Conservation (phyloP, 2,329 filamentous ascomycete genomes). For the Grosmannia serpens region DNA sequence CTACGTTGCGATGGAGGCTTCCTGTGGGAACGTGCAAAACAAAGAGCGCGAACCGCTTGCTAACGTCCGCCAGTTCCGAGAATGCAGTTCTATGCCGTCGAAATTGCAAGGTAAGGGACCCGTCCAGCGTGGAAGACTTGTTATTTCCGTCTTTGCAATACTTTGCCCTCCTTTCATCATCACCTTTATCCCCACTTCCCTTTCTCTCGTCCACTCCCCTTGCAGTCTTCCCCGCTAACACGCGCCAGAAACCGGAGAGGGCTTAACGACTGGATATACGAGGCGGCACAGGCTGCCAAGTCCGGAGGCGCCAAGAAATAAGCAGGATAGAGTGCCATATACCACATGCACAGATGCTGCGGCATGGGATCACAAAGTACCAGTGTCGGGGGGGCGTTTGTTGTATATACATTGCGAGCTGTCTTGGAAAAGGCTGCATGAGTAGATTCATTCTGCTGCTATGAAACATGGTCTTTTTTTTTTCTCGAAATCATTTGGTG, state of each 20-base stretch:
- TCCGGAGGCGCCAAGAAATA: slow-evolving; percentile 6
- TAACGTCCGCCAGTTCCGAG: slow-evolving; percentile 32
- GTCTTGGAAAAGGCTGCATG: background rate
- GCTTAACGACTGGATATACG: slow-evolving; percentile 95
- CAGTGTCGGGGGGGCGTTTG: background rate
- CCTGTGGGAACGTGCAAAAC: too few relatives aligned
- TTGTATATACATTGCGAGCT: background rate
- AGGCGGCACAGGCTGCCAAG: slow-evolving; percentile 59
- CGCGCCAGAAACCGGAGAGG: slow-evolving; percentile 70
- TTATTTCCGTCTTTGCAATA: background rate
- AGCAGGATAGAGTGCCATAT: background rate
- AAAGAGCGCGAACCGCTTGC: background rate
- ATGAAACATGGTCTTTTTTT: background rate
- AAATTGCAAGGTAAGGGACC: slow-evolving; percentile 30
- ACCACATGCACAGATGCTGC: too few relatives aligned
- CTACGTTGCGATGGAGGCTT: too few relatives aligned
- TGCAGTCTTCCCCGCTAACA: too few relatives aligned
- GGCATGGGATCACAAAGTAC: too few relatives aligned
- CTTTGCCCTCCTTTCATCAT: background rate
- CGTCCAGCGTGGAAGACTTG: background rate
- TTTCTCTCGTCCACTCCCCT: background rate
- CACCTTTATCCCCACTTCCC: too few relatives aligned
- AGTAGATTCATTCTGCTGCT: background rate
- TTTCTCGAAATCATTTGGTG: background rate
- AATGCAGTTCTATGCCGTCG: slow-evolving; percentile 45